Conservation (phyloP, 495 filamentous ascomycete species). For the Cercophora samala region DNA sequence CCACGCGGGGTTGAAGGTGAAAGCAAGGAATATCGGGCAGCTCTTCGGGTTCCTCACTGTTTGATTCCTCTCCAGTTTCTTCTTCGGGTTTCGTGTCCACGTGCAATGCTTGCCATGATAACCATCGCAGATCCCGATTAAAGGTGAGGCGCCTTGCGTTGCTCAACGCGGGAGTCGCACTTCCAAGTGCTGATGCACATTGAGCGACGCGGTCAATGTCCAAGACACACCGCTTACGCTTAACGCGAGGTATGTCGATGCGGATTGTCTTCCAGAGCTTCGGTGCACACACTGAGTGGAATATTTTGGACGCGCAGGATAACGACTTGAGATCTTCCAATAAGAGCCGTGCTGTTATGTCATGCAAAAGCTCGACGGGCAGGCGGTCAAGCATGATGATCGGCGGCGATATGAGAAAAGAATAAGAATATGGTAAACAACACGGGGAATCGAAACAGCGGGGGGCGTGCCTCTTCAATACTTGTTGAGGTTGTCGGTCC, state of each 20-base stretch:
- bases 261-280: background rate
- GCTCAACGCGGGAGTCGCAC: background rate
- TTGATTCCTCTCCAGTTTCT: background rate
- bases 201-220: background rate
- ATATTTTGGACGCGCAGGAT: background rate
- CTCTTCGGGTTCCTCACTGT: background rate
- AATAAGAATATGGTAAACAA: too few species aligned
- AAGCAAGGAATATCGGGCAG: background rate
- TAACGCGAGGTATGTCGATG: background rate
- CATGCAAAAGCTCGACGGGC: background rate
- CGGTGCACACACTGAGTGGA: background rate
- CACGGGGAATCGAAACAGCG: background rate
- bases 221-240: background rate
- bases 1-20: background rate
- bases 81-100: background rate
- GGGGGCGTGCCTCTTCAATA: too few species aligned
- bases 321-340: background rate
- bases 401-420: background rate
- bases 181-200: background rate
- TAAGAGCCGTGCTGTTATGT: background rate
- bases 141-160: background rate
- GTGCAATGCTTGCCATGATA: background rate
- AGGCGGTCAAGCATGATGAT: background rate
- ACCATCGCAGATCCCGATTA: background rate
- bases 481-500: too few species aligned